Evolutionary conservation across 2,329 filamentous ascomycete species (phyloP).

Genomic region (Sclerotinia trifoliorum): DNA sequence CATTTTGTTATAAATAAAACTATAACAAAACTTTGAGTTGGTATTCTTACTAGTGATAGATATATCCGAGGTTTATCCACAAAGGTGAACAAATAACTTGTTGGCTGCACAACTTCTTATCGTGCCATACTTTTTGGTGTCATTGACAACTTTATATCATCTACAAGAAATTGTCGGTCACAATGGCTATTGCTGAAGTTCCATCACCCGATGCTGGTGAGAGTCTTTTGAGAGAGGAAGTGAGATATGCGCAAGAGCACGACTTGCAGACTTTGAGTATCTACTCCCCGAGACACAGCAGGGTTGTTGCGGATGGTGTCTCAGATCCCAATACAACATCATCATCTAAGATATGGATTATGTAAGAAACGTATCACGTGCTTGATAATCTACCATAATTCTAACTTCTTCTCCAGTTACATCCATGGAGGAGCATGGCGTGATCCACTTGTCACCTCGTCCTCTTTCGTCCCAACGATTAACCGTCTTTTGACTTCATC

Average conservation of each 20-base stretch:
- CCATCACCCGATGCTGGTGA: not conserved
- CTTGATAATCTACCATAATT: not conserved
- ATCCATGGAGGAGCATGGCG: slow-evolving; percentile 65
- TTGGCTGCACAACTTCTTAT: too few species aligned
- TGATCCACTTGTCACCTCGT: slow-evolving; percentile 52
- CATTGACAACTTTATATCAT: not conserved
- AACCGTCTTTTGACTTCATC: slow-evolving; percentile 42
- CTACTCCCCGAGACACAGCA: not conserved
- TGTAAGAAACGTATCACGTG: slow-evolving; percentile 5
- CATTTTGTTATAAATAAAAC: too few species aligned
- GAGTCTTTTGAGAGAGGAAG: not conserved
- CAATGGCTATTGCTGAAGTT: not conserved
- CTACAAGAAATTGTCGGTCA: not conserved
- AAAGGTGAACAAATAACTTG: too few species aligned
- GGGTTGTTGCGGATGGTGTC: not conserved
- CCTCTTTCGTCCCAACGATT: slow-evolving; percentile 49
- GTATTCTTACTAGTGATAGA: too few species aligned
- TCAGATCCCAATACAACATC: not conserved
- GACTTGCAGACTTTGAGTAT: slow-evolving; percentile 20
- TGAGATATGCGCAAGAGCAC: slow-evolving; percentile 18
- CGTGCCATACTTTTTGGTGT: not conserved
- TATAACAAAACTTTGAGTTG: too few species aligned
- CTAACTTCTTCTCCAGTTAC: slow-evolving; percentile 25
- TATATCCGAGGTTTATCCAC: too few species aligned
- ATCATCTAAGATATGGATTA: slow-evolving; percentile 13